A percentile compares a stretch with the other conserved stretches of the same genome.
phyloP scores from a whole-genome alignment of 331 rosid genomes.

The Telfairia occidentalis region DNA sequence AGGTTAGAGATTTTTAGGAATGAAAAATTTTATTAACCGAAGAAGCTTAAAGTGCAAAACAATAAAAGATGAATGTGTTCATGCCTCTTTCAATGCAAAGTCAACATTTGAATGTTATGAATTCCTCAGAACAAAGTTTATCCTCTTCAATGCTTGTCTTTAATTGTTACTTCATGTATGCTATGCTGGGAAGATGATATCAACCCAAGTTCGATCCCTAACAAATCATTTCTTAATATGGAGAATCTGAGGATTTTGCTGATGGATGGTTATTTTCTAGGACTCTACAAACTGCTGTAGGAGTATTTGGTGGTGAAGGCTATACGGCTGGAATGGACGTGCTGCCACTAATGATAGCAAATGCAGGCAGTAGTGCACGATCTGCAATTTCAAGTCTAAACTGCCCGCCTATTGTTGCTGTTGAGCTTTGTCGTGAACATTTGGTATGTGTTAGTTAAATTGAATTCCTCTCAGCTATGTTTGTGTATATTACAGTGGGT shows the following conservation, averaged over 20 bases:
- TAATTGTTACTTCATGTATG: neutral
- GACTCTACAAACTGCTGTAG: constrained; percentile 40
- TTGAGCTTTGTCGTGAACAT: constrained; percentile 39
- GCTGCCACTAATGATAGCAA: constrained; percentile 33
- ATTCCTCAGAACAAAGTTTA: neutral
- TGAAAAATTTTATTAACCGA: neutral
- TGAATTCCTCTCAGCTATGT: neutral
- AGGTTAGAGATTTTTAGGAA: neutral
- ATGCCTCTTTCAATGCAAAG: neutral
- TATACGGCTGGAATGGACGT: constrained; percentile 26
- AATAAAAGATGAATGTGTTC: neutral
- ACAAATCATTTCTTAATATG: neutral
- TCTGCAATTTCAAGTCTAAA: constrained; percentile 33
- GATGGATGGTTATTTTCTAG: constrained; percentile 16
- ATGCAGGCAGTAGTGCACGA: constrained; percentile 27
- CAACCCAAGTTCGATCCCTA: neutral
- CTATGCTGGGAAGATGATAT: neutral
- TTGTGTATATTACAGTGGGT: neutral
- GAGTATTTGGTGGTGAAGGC: constrained; percentile 40
- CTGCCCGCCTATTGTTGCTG: constrained; percentile 30
- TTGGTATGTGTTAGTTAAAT: constrained; percentile 17
- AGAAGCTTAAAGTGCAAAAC: neutral
- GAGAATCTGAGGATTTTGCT: constrained; percentile 4
- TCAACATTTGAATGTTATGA: neutral
- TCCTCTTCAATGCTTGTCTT: neutral